Percentiles rank a stretch among this genome's conserved stretches.
Evolutionary conservation across 768 basidiomycete species (phyloP).

Genomic region (Strobilomyces confusus): DNA sequence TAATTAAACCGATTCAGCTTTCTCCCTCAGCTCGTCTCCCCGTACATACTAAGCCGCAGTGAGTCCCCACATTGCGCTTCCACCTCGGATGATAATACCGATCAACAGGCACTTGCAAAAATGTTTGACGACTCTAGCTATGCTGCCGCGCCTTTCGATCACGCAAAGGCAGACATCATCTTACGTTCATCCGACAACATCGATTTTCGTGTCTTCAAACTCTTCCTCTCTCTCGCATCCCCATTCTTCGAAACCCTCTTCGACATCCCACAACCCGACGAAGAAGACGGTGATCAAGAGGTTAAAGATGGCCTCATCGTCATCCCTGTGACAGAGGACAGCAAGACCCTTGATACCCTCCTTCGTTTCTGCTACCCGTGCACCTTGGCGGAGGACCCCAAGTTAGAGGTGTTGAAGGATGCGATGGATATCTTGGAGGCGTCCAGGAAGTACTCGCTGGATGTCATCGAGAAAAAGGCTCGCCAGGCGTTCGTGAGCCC

Average conservation of each 20-base stretch:
- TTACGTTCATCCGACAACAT: not conserved
- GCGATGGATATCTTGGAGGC: not conserved
- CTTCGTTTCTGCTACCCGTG: not conserved
- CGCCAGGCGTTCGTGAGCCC: not conserved
- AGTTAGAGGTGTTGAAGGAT: not conserved
- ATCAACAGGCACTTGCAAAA: not conserved
- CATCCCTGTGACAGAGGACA: not conserved
- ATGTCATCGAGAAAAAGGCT: not conserved
- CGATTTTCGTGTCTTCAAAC: not conserved
- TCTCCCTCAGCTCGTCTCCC: not conserved
- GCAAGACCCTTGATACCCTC: not conserved
- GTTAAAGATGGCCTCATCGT: not conserved
- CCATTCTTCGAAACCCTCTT: constrained; percentile 1
- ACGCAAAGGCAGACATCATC: not conserved
- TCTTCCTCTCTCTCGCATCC: not conserved
- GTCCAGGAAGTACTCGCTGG: not conserved
- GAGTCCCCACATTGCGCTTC: not conserved
- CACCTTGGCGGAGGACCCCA: not conserved
- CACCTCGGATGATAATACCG: not conserved
- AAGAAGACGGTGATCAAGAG: not conserved
- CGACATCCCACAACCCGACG: not conserved
- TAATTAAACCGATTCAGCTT: not conserved
- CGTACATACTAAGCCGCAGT: not conserved
- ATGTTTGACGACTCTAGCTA: not conserved
- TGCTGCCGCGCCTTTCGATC: not conserved